Conservation (phyloP, 768 basidiomycete genomes). For the Pseudohyphozyma bogoriensis region DNA sequence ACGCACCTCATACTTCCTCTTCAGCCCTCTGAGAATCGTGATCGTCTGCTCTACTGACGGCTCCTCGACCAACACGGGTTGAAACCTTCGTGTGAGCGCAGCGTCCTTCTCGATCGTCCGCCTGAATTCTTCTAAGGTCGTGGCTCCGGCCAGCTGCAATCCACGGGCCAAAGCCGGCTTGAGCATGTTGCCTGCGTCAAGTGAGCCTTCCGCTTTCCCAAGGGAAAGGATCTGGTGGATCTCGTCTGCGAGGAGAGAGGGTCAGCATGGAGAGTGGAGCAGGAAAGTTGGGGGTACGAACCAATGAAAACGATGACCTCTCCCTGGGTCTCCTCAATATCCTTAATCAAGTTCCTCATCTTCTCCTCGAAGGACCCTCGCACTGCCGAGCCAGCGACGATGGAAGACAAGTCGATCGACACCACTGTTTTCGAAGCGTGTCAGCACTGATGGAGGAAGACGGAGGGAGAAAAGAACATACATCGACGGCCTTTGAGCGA, state of each 20-base stretch:
- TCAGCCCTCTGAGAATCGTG: conserved; percentile 83
- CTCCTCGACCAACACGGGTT: conserved; percentile 66
- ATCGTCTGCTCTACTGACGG: conserved; percentile 81
- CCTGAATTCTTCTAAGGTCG: conserved; percentile 81
- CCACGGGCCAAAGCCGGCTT: conserved; percentile 73
- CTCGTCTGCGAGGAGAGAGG: conserved; percentile 5
- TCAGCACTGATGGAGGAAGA: conserved; percentile 50
- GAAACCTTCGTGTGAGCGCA: conserved; percentile 30
- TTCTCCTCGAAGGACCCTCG: conserved; percentile 96
- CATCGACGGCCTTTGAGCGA: conserved; percentile 42
- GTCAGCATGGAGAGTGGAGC: not conserved
- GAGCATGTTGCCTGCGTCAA: conserved; percentile 58
- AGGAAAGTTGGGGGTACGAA: not conserved
- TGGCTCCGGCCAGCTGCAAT: conserved; percentile 79
- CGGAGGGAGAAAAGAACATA: not conserved
- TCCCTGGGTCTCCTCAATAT: conserved; percentile 64
- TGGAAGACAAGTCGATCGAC: conserved; percentile 83
- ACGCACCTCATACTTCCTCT: conserved; percentile 76
- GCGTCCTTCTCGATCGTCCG: conserved; percentile 90
- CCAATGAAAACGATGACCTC: conserved; percentile 83
- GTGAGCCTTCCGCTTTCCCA: conserved; percentile 73
- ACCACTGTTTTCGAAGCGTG: conserved; percentile 48
- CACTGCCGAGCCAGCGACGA: conserved; percentile 49
- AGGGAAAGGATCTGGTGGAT: conserved; percentile 87
- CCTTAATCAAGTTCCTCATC: conserved; percentile 79